phyloP scores from a whole-genome alignment of 2,329 filamentous ascomycete genomes.

The Cadophora luteo-olivacea region DNA sequence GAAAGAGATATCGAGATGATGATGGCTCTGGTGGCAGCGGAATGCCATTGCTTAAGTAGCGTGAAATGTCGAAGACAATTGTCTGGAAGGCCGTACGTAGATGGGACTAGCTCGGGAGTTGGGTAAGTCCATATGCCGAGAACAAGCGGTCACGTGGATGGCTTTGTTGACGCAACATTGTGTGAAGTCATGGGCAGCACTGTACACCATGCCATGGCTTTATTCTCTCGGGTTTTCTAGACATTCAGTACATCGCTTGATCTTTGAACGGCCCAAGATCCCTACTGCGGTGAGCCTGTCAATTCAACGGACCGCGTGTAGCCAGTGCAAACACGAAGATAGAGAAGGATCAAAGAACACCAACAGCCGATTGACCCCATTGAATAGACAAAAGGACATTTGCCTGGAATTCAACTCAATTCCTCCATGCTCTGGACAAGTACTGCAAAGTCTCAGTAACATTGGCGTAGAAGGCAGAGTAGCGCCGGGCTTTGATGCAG shows the following conservation, averaged over 20 bases:
- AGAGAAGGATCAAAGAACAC: not conserved
- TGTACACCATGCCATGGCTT: not conserved
- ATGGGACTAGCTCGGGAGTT: not conserved
- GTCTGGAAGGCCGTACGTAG: not conserved
- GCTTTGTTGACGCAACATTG: not conserved
- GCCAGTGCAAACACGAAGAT: not conserved
- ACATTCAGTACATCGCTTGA: not conserved
- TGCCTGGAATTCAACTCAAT: not conserved
- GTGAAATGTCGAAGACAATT: not conserved
- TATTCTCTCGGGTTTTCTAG: not conserved
- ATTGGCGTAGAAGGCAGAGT: not conserved
- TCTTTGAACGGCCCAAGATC: not conserved
- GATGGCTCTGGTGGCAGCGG: not conserved
- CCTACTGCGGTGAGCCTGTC: not conserved
- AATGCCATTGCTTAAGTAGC: not conserved
- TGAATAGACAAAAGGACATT: too few species aligned
- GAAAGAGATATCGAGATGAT: conserved; percentile 9
- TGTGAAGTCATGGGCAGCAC: not conserved
- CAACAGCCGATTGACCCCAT: not conserved
- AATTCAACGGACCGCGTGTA: not conserved
- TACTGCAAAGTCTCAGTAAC: not conserved
- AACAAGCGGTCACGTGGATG: not conserved
- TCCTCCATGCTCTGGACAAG: not conserved
- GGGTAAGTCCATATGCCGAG: not conserved
- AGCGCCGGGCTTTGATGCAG: not conserved